Conservation (phyloP, 495 filamentous ascomycete species). For the Hypomontagnella submonticulosa region DNA sequence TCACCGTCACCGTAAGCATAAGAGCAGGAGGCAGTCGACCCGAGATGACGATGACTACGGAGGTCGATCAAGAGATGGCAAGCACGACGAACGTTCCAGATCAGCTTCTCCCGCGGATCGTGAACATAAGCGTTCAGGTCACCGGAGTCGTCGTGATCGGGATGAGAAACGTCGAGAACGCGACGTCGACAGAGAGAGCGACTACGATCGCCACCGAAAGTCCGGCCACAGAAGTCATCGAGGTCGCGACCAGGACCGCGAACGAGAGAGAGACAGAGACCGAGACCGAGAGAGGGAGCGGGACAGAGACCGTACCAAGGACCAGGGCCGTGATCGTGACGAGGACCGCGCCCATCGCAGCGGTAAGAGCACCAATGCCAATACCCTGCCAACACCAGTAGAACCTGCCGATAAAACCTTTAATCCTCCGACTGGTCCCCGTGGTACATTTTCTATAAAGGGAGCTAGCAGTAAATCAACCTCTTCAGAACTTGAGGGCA, state of each 20-base stretch:
- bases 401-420: constrained; percentile 52
- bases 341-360: constrained; percentile 60
- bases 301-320: constrained; percentile 55
- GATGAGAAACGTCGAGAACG: constrained; percentile 58
- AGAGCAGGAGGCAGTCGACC: constrained; percentile 56
- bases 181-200: constrained; percentile 56
- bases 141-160: constrained; percentile 62
- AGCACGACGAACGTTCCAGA: constrained; percentile 58
- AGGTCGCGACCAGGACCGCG: constrained; percentile 56
- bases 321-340: constrained; percentile 56
- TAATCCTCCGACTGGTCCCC: constrained; percentile 55
- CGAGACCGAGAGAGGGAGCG: constrained; percentile 59
- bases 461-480: constrained; percentile 46
- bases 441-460: constrained; percentile 52
- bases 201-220: constrained; percentile 52
- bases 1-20: constrained; percentile 62
- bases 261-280: constrained; percentile 61
- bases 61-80: constrained; percentile 48
- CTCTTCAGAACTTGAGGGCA: constrained; percentile 49
- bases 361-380: constrained; percentile 59
- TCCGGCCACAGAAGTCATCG: constrained; percentile 59
- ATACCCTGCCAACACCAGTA: constrained; percentile 54
- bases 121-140: constrained; percentile 59
- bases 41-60: constrained; percentile 53
- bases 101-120: constrained; percentile 65